A percentile compares a stretch with the other conserved stretches of the same genome.
Conservation (phyloP, 129 eudicot species). For the Silybum marianum region DNA sequence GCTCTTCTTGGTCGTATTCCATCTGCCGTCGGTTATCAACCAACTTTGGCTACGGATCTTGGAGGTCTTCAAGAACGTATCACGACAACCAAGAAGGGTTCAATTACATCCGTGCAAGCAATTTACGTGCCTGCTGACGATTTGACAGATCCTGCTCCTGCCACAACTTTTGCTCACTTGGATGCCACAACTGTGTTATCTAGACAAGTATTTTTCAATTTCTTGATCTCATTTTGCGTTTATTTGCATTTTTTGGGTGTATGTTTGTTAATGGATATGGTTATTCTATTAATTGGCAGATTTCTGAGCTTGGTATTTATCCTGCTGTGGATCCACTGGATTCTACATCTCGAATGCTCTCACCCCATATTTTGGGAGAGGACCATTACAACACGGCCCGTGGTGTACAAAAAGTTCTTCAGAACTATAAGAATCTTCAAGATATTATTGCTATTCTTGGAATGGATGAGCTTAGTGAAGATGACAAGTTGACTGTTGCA, state of each 20-base stretch:
- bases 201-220: constrained; percentile 25
- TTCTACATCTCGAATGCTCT: constrained; percentile 47
- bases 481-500: constrained; percentile 49
- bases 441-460: constrained; percentile 54
- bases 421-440: constrained; percentile 53
- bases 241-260: background rate
- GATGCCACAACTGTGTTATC: constrained; percentile 50
- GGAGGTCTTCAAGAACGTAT: constrained; percentile 55
- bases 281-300: constrained; percentile 24
- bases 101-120: constrained; percentile 50
- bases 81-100: constrained; percentile 52
- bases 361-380: constrained; percentile 50
- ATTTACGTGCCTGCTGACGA: constrained; percentile 53
- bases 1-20: constrained; percentile 55
- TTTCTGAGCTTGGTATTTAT: constrained; percentile 50
- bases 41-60: constrained; percentile 47
- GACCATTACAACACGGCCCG: constrained; percentile 51
- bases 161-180: constrained; percentile 53
- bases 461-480: constrained; percentile 54
- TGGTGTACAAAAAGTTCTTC: constrained; percentile 50
- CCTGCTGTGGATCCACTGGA: constrained; percentile 51
- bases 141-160: constrained; percentile 53
- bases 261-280: background rate
- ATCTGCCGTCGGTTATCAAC: constrained; percentile 56
- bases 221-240: background rate